Evolutionary conservation across 2,329 filamentous ascomycete species (phyloP).

Genomic region (Exophiala viscosa): DNA sequence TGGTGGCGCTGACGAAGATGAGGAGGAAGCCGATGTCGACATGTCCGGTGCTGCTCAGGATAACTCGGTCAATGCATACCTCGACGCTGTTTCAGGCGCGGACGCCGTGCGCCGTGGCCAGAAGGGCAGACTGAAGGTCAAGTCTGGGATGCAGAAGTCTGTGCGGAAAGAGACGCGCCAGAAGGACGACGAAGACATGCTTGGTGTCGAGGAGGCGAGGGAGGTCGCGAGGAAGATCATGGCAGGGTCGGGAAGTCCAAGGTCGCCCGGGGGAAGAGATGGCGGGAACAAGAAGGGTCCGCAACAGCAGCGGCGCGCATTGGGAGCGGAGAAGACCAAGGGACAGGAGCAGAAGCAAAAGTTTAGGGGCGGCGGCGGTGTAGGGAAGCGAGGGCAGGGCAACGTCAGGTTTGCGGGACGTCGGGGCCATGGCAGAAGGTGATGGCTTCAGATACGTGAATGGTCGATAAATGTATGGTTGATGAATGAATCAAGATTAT

Average conservation of each 20-base stretch:
- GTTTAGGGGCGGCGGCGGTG: constrained; percentile 20
- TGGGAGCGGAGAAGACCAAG: constrained; percentile 26
- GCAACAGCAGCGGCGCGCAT: constrained; percentile 20
- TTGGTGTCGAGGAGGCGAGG: constrained; percentile 48
- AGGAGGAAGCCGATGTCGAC: constrained; percentile 35
- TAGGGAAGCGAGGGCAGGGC: constrained; percentile 11
- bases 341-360: constrained; percentile 9
- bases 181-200: constrained; percentile 37
- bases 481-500: too few relatives aligned
- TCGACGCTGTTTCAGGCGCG: constrained; percentile 58
- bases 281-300: constrained; percentile 1
- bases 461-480: too few relatives aligned
- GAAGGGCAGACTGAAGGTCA: constrained; percentile 59
- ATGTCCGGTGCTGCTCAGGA: constrained; percentile 35
- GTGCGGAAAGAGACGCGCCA: constrained; percentile 30
- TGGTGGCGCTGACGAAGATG: constrained; percentile 33
- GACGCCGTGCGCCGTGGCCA: constrained; percentile 57
- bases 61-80: constrained; percentile 55
- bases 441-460: neutral
- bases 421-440: constrained; percentile 7
- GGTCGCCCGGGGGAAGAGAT: neutral
- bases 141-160: constrained; percentile 40
- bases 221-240: constrained; percentile 29
- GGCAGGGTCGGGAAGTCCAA: constrained; percentile 12
- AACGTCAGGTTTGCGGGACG: constrained; percentile 15